Evolutionary conservation across 495 filamentous ascomycete genomes (phyloP), one percentile per base, ranked within the genome.

Genomic region (Penicillium egyptiacum): DNA sequence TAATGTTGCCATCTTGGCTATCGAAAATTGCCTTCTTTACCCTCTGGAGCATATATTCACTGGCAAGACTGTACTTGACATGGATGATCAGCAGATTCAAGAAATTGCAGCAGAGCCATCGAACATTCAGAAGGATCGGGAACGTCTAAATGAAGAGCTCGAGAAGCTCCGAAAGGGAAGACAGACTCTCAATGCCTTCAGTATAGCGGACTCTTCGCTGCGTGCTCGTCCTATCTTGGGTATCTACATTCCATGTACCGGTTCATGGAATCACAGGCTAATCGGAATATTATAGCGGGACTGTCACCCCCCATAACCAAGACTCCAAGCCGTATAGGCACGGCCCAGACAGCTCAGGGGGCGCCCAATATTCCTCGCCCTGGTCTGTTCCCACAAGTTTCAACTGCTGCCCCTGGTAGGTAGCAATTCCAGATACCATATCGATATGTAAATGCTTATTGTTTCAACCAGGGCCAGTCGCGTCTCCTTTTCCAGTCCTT

Each of bases 1-100:
- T 40, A 81, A 87, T 44, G 59, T 88, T 20, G 74, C 79, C n/a
- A 75, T 77, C 8, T 70, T 84, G 41, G 84, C 78, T 2, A 79
- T 86, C 41, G 84, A 87, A 51, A 70, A 73, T 28, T 81, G 81
- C 64, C 74, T 87, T 35, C 65, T 87, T n/a, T 16, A 16, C 6
- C 64, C 59, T 17, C 55, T 74, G 0, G 54, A 61, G 22, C 11
- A 43, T 2, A 60, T 74, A 0, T 67, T 74, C 55, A 70, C 63
- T 22, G 60, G 64, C 47, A 59, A 65, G 14, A 64, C 61, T 4
- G 52, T 74, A 43, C 67, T 62, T 37, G 41, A 57, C 17, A 69
- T 74, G 64, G 51, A 60, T 20, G 65, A 70, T n/a, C 30, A 59
- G n/a, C 50, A 59, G 23, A 39, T 71, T 11, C 45, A 40, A 39